These are phyloP conservation scores for Ceratobasidium sp. DNA, from an alignment of 1,284 basidiomycete genomes.

Conservation along the genomic window DNA sequence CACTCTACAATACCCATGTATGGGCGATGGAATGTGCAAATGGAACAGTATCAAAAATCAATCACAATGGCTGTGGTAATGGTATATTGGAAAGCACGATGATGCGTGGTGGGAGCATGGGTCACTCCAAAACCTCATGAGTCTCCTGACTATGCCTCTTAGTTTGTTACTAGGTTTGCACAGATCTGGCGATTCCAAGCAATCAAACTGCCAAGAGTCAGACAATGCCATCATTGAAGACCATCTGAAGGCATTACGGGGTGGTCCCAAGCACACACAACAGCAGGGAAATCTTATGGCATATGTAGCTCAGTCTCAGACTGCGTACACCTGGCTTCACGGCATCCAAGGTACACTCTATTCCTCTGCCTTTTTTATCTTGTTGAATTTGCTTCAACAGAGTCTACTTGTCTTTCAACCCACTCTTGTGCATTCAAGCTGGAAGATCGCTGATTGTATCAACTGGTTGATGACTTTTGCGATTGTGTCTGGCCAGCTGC, in stretches of 20 bases:
- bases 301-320: conserved; percentile 7
- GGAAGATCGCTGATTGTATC: no score
- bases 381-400: no score
- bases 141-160: no score
- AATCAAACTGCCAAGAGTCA: conserved; percentile 1
- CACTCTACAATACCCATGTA: conserved; percentile 6
- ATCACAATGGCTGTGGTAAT: neutral
- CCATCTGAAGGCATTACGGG: neutral
- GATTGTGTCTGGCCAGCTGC: neutral
- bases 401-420: neutral
- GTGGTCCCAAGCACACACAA: conserved; percentile 1
- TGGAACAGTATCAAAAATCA: neutral
- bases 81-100: conserved; percentile 11
- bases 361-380: no score
- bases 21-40: conserved; percentile 21
- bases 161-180: no score
- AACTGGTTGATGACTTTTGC: no score
- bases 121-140: conserved; percentile 2
- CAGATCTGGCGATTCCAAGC: neutral
- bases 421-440: conserved; percentile 2
- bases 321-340: neutral
- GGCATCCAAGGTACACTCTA: conserved; percentile 13
- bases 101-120: conserved; percentile 16
- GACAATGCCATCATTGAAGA: neutral
- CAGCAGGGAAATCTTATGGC: conserved; percentile 7